phyloP scores from a whole-genome alignment of 805 yeast species.

The Cyberlindnera maritima region DNA sequence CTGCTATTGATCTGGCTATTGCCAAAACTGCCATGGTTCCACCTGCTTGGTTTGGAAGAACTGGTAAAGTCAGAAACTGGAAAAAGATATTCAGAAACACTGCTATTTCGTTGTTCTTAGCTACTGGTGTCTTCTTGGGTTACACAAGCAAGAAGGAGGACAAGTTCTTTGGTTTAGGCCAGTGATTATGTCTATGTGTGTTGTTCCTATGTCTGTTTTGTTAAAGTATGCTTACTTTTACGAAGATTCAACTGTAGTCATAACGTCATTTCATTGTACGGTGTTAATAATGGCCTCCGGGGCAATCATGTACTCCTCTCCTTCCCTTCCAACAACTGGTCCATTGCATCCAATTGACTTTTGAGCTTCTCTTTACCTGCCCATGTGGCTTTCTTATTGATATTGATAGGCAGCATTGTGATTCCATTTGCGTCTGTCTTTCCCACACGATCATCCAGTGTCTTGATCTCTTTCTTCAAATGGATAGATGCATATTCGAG shows the following conservation, averaged over 20 bases:
- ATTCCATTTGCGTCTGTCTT: constrained; percentile 43
- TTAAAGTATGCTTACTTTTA: no score
- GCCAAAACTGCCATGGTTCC: constrained; percentile 30
- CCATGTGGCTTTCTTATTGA: constrained; percentile 69
- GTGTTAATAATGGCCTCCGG: neutral
- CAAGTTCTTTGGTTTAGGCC: constrained; percentile 5
- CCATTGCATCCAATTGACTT: constrained; percentile 40
- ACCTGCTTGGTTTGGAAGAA: constrained; percentile 35
- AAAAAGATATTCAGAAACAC: constrained; percentile 15
- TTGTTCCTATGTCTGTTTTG: neutral
- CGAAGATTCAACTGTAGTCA: no score
- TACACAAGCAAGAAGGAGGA: constrained; percentile 9
- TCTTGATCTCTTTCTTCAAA: constrained; percentile 63
- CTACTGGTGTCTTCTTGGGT: constrained; percentile 19
- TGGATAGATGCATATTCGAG: constrained; percentile 57
- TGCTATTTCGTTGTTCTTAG: constrained; percentile 8
- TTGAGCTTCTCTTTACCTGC: constrained; percentile 58
- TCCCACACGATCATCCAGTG: constrained; percentile 58
- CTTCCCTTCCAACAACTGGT: constrained; percentile 23
- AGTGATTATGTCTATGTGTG: neutral
- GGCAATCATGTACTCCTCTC: neutral
- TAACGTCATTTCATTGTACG: no score
- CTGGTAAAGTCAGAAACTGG: constrained; percentile 31
- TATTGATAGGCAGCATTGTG: constrained; percentile 62
- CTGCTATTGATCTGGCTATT: constrained; percentile 30